phyloP scores from a whole-genome alignment of 371 early-diverging fungal genomes.

The Actinomortierella wolfii region DNA sequence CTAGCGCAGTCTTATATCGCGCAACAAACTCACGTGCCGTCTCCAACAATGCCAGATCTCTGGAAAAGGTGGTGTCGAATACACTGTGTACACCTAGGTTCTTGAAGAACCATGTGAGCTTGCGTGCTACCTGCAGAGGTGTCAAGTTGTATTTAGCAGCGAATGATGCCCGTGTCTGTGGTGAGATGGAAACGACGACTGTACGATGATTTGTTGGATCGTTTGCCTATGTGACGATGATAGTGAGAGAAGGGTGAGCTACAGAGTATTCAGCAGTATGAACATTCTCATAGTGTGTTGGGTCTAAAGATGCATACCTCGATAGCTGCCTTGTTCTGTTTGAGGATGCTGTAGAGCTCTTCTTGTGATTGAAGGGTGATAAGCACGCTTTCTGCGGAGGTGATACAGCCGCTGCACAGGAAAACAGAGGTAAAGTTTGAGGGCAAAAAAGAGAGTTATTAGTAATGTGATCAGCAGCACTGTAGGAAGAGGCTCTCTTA shows the following conservation, averaged over 20 bases:
- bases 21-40: constrained; percentile 90
- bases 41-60: constrained; percentile 85
- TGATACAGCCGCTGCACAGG: constrained; percentile 88
- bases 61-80: constrained; percentile 86
- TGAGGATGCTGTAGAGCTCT: constrained; percentile 78
- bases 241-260: constrained; percentile 7
- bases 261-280: background rate
- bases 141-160: constrained; percentile 82
- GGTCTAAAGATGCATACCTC: constrained; percentile 31
- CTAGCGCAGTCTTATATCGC: constrained; percentile 54
- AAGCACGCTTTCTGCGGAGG: constrained; percentile 94
- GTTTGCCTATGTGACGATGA: constrained; percentile 32
- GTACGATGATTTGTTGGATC: constrained; percentile 55
- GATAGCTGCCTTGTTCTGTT: constrained; percentile 60
- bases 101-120: constrained; percentile 69
- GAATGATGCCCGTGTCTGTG: constrained; percentile 91
- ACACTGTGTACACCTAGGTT: constrained; percentile 83
- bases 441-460: background rate
- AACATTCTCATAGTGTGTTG: background rate
- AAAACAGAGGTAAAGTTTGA: background rate
- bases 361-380: constrained; percentile 90
- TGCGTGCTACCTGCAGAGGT: constrained; percentile 61
- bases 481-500: background rate
- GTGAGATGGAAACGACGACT: constrained; percentile 83
- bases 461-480: too few relatives aligned